Conservation (phyloP, 345 rosid genomes). For the Euphorbia lathyris region DNA sequence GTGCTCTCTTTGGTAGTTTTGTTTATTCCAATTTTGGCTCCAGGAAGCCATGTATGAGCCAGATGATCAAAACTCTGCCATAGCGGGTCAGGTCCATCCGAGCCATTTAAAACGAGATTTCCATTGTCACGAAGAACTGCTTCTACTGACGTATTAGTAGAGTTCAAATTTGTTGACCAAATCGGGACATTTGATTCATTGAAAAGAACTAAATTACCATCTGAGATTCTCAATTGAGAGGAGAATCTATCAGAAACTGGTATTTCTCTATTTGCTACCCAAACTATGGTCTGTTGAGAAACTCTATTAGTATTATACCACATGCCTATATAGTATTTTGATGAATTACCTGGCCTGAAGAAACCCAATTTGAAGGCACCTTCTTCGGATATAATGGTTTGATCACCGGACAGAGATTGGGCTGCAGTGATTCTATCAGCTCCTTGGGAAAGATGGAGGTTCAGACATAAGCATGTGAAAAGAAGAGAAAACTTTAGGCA, state of each 20-base stretch:
- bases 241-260: slow-evolving; percentile 45
- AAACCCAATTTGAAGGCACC: slow-evolving; percentile 61
- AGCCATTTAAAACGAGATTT: slow-evolving; percentile 50
- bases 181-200: slow-evolving; percentile 40
- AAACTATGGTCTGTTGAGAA: slow-evolving; percentile 33
- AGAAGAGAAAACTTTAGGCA: slow-evolving; percentile 27
- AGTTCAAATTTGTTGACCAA: slow-evolving; percentile 64
- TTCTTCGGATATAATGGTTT: slow-evolving; percentile 50
- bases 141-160: slow-evolving; percentile 27
- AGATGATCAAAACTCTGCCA: slow-evolving; percentile 88
- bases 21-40: slow-evolving; percentile 47
- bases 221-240: slow-evolving; percentile 48
- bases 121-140: slow-evolving; percentile 58
- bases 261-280: slow-evolving; percentile 79
- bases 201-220: slow-evolving; percentile 65
- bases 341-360: slow-evolving; percentile 50
- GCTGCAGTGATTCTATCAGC: slow-evolving; percentile 50
- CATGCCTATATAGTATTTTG: slow-evolving; percentile 66
- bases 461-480: slow-evolving; percentile 27
- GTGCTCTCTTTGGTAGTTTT: slow-evolving; percentile 37
- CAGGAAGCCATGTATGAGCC: slow-evolving; percentile 69
- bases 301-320: slow-evolving; percentile 56
- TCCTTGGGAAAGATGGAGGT: slow-evolving; percentile 29
- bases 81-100: slow-evolving; percentile 20
- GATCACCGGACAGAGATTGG: slow-evolving; percentile 55